Evolutionary conservation across 2,329 filamentous ascomycete species (phyloP), one percentile per base, ranked within the genome.

Genomic region (Ceratocystis colombiana): DNA sequence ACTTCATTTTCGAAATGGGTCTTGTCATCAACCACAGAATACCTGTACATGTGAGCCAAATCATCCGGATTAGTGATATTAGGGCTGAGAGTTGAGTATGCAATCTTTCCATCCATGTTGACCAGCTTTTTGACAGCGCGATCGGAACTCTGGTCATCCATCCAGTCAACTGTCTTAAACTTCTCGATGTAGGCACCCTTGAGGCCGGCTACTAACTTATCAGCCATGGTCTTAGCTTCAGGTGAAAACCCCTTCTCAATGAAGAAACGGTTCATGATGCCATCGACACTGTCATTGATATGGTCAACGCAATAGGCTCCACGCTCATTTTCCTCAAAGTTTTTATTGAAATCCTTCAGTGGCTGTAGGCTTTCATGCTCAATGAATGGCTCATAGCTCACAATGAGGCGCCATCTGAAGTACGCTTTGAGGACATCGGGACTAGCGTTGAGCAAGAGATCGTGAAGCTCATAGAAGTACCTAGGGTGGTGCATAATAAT

Each of bases 221-320:
- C 84, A n/a, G 86, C 86, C 59, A 88, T 82, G 2, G 82, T 75
- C 72, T 88, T 88, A 0, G 85, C 85, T 20, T 84, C 80, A 10
- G 85, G 79, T 0, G 85, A 84, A 71, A 89, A 90, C 0, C 85
- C 80, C 62, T 83, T 83, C 68, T 89, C 82, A 1, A 89, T 79
- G 69, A 86, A 91, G 76, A 89, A 89, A 28, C 85, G 82, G 71
- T 85, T 87, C 17, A 89, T 75, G 62, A 88, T 85, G 86, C 86
- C 89, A 2, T 82, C 82, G 25, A 89, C 73, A 5, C 81, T 80
- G 25, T 74, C 73, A 69, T 88, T 84, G 3, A 86, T 79, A 41
- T 80, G 78, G 6, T 72, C 72, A 33, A 88, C 79, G 70, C 87
- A 89, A 5, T 79, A 84, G 70, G 85, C 79, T 86, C 85, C 88